phyloP scores from a whole-genome alignment of 139 green algal species.

The Zygnema circumcarinatum region DNA sequence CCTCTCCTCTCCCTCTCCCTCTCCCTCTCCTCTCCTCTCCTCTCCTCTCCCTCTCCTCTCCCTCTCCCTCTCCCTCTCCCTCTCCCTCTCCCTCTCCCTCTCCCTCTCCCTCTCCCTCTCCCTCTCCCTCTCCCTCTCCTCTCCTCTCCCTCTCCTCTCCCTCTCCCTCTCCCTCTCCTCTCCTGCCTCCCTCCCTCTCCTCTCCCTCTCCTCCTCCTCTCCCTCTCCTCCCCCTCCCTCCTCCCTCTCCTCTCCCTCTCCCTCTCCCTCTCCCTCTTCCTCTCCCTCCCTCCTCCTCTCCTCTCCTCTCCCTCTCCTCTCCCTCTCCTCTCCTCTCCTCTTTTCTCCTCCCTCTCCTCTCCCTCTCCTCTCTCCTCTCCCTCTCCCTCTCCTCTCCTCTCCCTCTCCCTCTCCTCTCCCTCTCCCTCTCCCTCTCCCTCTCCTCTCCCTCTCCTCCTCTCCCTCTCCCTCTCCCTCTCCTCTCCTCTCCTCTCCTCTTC shows the following conservation, averaged over 20 bases:
- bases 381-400: constrained; percentile 19
- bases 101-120: background rate
- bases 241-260: constrained; percentile 30
- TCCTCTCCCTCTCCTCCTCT: constrained; percentile 20
- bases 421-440: background rate
- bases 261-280: background rate
- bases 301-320: background rate
- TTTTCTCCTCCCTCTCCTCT: background rate
- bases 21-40: too few species aligned
- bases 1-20: too few species aligned
- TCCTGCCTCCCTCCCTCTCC: background rate
- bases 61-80: background rate
- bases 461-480: background rate
- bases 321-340: background rate
- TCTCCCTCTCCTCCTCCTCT: background rate
- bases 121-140: background rate
- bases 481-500: constrained; percentile 2
- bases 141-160: background rate
- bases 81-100: background rate
- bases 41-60: too few species aligned
- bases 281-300: constrained; percentile 2
- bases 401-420: background rate
- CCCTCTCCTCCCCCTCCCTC: background rate
- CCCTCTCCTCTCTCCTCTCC: background rate
- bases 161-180: background rate